Evolutionary conservation across 2,329 filamentous ascomycete species (phyloP), one percentile per base, ranked within the genome.

Genomic region (Scytalidium sp.): DNA sequence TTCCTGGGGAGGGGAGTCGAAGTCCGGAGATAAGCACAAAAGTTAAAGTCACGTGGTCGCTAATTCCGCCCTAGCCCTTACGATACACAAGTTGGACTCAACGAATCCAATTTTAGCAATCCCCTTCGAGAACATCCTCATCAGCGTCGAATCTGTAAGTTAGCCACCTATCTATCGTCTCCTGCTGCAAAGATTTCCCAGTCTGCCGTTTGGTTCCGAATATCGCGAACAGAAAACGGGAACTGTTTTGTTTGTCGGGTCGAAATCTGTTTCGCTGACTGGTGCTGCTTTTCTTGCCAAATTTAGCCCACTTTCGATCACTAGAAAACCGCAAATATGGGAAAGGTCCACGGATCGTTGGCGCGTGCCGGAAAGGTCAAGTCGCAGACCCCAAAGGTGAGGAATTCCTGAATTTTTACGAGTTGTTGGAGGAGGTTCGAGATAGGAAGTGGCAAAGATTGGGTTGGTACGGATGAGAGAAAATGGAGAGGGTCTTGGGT

Each of bases 331-430:
- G 50, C 75, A 75, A 86, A 71, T 74, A 90, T 91, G 87, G 87
- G 87, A 78, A 91, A 90, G 80, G 87, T 91, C 76, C 88, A 91
- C 85, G 87, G 88, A 73, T 92, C 88, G 71, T 86, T 91, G 76
- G 88, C 88, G 73, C 88, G 88, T 89, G 88, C 88, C 78, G 89
- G 89, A 79, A 94, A 95, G 83, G 90, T 95, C 84, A 94, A 94
- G 87, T 91, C 88, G 76, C 88, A 91, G 78, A 90, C 87, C 64
- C 87, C 87, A 67, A 90, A 90, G 83, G 87, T 89, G 80, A 73
- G 80, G 73, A 54, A 52, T 56, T 29, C 42, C 41, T 41, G 23
- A 21, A 51, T 44, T 39, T 36, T 43, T 21, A 23, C n/a, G n/a
- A n/a, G n/a, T n/a, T n/a, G n/a, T n/a, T n/a, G n/a, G n/a, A n/a